Evolutionary conservation across 441 rosid species (phyloP).

Genomic region (Isatis lusitanica): DNA sequence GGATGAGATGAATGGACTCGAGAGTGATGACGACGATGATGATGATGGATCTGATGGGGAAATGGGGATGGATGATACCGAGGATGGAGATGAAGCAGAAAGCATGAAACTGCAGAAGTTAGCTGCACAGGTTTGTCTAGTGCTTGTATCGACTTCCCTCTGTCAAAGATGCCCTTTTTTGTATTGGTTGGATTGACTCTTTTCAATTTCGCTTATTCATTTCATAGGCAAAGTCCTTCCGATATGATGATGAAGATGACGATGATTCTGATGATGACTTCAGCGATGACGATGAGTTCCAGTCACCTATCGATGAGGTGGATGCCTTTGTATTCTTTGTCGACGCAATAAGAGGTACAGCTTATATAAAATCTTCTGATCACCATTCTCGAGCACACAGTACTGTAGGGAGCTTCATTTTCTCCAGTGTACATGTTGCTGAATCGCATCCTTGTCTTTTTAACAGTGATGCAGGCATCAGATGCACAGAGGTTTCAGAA

Average conservation of each 20-base stretch:
- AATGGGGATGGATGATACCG: conserved; percentile 60
- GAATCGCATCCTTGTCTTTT: neutral
- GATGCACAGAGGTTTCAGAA: conserved; percentile 82
- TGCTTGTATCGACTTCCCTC: conserved; percentile 4
- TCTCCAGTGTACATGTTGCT: conserved; percentile 5
- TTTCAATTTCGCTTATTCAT: neutral
- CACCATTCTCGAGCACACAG: neutral
- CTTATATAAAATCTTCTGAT: neutral
- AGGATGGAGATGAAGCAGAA: conserved; percentile 95
- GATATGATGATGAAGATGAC: conserved; percentile 57
- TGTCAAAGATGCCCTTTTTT: neutral
- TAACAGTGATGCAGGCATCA: conserved; percentile 70
- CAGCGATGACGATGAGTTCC: conserved; percentile 88
- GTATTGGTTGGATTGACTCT: neutral
- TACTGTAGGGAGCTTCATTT: neutral
- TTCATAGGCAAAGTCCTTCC: conserved; percentile 67
- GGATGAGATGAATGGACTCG: conserved; percentile 91
- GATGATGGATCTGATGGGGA: conserved; percentile 42
- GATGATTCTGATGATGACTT: conserved; percentile 78
- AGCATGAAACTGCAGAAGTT: conserved; percentile 72
- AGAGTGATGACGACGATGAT: conserved; percentile 78
- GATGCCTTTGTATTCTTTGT: conserved; percentile 93
- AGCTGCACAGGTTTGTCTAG: conserved; percentile 75
- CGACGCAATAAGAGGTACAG: conserved; percentile 78
- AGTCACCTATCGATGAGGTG: conserved; percentile 95